A percentile compares a stretch with the other conserved stretches of the same genome.
phyloP scores from a whole-genome alignment of 148 eudicot genomes.

The Camellia sinensis region DNA sequence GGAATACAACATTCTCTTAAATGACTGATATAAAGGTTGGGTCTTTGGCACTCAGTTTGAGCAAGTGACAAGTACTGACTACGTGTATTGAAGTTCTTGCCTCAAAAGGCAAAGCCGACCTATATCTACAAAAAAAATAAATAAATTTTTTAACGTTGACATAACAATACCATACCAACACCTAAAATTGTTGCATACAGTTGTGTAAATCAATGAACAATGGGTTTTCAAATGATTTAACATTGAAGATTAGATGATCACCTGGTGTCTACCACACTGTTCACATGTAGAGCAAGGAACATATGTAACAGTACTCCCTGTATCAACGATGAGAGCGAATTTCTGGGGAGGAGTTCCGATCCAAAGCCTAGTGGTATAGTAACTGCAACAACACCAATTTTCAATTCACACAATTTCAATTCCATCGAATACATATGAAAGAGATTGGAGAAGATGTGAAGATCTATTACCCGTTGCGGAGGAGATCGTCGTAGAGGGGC shows the following conservation, averaged over 20 bases:
- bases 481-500: slow-evolving; percentile 84
- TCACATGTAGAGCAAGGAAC: slow-evolving; percentile 92
- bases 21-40: not conserved
- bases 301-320: slow-evolving; percentile 96
- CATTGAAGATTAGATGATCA: slow-evolving; percentile 15
- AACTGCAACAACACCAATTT: slow-evolving; percentile 37
- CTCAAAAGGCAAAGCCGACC: not conserved
- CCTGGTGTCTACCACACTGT: slow-evolving; percentile 96
- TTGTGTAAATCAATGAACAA: not conserved
- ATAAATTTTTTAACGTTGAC: no score
- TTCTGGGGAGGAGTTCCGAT: slow-evolving; percentile 88
- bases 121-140: not conserved
- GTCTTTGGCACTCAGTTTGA: not conserved
- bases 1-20: not conserved
- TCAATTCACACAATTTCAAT: no score
- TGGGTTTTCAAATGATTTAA: not conserved
- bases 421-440: no score
- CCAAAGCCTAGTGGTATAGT: slow-evolving; percentile 81
- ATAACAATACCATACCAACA: no score
- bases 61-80: not conserved
- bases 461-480: slow-evolving; percentile 56
- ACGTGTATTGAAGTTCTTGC: not conserved
- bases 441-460: not conserved
- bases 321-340: slow-evolving; percentile 88
- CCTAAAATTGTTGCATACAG: not conserved